Percentiles rank a stretch among this genome's conserved stretches.
phyloP scores from a whole-genome alignment of 495 filamentous ascomycete species.

The Neurospora terricola region DNA sequence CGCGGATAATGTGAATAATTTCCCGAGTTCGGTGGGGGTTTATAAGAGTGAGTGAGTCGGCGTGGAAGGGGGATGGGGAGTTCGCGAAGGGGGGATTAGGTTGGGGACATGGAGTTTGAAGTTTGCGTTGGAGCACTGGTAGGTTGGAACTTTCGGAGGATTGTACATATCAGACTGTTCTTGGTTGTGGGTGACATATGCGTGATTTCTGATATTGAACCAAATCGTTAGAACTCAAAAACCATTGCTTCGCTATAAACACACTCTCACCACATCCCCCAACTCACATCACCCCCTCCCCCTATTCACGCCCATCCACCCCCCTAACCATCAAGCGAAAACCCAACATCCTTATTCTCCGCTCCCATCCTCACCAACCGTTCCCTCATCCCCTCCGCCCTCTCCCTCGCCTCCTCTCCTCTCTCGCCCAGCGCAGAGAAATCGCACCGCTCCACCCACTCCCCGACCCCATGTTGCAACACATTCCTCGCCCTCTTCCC shows the following conservation, averaged over 20 bases:
- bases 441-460: constrained; percentile 54
- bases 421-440: constrained; percentile 38
- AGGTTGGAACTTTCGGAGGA: neutral
- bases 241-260: neutral
- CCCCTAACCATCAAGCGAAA: constrained; percentile 32
- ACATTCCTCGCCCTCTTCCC: constrained; percentile 61
- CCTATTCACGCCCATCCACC: no score
- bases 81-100: neutral
- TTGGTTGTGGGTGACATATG: neutral
- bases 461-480: constrained; percentile 74
- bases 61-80: neutral
- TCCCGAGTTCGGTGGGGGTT: constrained; percentile 32
- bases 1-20: constrained; percentile 38
- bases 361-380: constrained; percentile 50
- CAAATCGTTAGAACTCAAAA: neutral
- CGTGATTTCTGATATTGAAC: neutral
- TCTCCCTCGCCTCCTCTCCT: constrained; percentile 34
- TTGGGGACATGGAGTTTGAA: no score
- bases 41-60: constrained; percentile 24
- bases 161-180: neutral
- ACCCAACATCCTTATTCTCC: constrained; percentile 50
- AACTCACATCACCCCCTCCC: no score
- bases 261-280: neutral
- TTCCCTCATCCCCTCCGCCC: constrained; percentile 44
- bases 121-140: no score